These are phyloP conservation scores for Nakaseomyces sp. DNA, from an alignment of 1,139 yeast species.

Conservation along the genomic window DNA sequence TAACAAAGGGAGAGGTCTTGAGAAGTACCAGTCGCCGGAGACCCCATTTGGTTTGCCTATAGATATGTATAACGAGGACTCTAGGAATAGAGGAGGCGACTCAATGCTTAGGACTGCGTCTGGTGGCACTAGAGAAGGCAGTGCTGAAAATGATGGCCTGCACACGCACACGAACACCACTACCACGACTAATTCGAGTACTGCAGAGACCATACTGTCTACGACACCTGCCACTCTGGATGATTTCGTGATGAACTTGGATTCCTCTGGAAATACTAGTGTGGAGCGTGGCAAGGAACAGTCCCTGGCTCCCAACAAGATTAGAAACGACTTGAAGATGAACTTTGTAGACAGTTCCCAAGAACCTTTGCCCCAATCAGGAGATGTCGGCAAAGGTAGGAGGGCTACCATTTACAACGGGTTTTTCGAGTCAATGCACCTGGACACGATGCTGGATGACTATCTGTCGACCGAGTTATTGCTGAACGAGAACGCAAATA, in stretches of 20 bases:
- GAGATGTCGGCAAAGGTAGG: background rate
- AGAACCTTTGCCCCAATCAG: background rate
- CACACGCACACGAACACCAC: background rate
- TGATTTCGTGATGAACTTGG: conserved; percentile 8
- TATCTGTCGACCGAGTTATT: conserved; percentile 15
- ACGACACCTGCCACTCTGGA: conserved; percentile 9
- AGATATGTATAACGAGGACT: background rate
- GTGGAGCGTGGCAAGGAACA: background rate
- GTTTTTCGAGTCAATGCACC: conserved; percentile 7
- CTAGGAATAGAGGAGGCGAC: background rate
- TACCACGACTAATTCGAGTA: conserved; percentile 3
- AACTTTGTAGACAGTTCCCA: conserved; percentile 2
- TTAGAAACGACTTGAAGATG: background rate
- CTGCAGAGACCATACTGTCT: background rate
- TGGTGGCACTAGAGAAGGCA: background rate
- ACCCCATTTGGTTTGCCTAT: background rate
- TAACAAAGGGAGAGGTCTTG: background rate
- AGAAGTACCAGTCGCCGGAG: conserved; percentile 3
- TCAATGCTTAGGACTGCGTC: background rate
- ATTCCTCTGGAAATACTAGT: conserved; percentile 1
- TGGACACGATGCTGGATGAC: conserved; percentile 17
- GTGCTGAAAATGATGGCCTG: background rate
- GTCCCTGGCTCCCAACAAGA: background rate
- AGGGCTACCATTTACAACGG: conserved; percentile 4
- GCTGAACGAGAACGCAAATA: conserved; percentile 6